Percentiles rank a stretch among this genome's conserved stretches.
phyloP scores from a whole-genome alignment of 1,284 basidiomycete genomes.

The Malassezia caprae region DNA sequence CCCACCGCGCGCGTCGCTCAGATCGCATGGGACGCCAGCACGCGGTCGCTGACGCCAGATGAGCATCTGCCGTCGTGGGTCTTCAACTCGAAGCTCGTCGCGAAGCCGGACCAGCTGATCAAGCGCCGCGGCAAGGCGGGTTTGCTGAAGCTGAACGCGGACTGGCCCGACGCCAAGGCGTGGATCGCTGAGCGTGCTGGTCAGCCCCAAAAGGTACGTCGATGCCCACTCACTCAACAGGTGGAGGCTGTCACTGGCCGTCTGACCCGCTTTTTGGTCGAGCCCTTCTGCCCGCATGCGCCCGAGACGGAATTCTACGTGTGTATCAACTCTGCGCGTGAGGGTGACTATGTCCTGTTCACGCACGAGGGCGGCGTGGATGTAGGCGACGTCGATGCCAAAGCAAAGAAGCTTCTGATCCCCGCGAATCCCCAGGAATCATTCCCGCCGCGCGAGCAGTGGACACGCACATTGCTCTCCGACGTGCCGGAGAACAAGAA shows the following conservation, averaged over 20 bases:
- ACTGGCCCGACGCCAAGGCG: constrained; percentile 60
- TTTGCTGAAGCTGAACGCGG: constrained; percentile 79
- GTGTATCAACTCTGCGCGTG: constrained; percentile 89
- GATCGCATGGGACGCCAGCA: constrained; percentile 71
- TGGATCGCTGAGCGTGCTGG: constrained; percentile 87
- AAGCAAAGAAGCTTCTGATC: constrained; percentile 78
- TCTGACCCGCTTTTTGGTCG: constrained; percentile 92
- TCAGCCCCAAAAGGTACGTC: constrained; percentile 65
- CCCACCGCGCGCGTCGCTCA: constrained; percentile 44
- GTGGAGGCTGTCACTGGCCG: constrained; percentile 89
- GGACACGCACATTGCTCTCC: constrained; percentile 34
- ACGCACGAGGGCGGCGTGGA: constrained; percentile 98
- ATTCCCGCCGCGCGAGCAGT: constrained; percentile 67
- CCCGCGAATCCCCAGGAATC: constrained; percentile 67
- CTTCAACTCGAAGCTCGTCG: constrained; percentile 44
- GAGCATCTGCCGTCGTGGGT: constrained; percentile 72
- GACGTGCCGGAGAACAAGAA: constrained; percentile 37
- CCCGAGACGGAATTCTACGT: constrained; percentile 94
- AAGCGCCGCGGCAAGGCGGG: constrained; percentile 98
- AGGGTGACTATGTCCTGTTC: constrained; percentile 94
- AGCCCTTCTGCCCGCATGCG: constrained; percentile 93
- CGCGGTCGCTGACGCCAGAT: constrained; percentile 70
- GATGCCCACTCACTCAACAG: constrained; percentile 48
- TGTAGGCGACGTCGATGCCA: constrained; percentile 94
- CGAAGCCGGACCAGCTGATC: constrained; percentile 77